Evolutionary conservation across 2,329 filamentous ascomycete genomes (phyloP).

Genomic region (Fusarium siculi): DNA sequence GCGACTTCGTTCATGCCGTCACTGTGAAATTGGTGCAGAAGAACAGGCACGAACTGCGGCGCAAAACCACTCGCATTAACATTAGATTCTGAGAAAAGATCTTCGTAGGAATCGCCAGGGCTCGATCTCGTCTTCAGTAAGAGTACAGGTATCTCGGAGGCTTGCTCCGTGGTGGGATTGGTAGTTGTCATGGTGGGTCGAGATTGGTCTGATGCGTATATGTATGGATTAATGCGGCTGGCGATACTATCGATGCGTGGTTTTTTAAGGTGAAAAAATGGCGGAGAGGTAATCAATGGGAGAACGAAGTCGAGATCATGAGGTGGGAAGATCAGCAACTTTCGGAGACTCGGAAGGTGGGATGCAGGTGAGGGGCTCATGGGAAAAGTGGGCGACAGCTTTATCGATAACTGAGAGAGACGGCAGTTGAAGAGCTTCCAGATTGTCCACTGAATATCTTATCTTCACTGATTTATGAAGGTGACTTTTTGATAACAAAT

Average conservation of each 20-base stretch:
- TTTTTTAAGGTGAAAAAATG: neutral
- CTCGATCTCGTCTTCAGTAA: constrained; percentile 82
- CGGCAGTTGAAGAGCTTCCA: neutral
- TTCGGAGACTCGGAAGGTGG: constrained; percentile 26
- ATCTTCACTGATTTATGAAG: neutral
- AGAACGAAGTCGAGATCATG: constrained; percentile 25
- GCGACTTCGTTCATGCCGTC: constrained; percentile 66
- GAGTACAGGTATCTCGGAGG: constrained; percentile 62
- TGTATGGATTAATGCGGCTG: neutral
- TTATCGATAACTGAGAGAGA: constrained; percentile 28
- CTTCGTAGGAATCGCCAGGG: constrained; percentile 77
- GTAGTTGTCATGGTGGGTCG: constrained; percentile 17
- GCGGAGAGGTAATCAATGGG: neutral
- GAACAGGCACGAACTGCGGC: constrained; percentile 79
- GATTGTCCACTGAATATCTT: neutral
- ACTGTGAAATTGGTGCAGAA: constrained; percentile 75
- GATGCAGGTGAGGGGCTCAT: constrained; percentile 26
- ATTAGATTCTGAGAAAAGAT: constrained; percentile 65
- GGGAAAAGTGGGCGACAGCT: constrained; percentile 27
- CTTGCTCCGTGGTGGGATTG: constrained; percentile 22
- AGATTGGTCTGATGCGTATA: neutral
- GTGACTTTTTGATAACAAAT: neutral
- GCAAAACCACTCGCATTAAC: constrained; percentile 59
- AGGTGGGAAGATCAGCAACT: constrained; percentile 33
- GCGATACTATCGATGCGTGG: neutral